Percentiles rank a stretch among this genome's conserved stretches.
Conservation (phyloP, 805 yeast species). For the Ogataea nitratoaversa region DNA sequence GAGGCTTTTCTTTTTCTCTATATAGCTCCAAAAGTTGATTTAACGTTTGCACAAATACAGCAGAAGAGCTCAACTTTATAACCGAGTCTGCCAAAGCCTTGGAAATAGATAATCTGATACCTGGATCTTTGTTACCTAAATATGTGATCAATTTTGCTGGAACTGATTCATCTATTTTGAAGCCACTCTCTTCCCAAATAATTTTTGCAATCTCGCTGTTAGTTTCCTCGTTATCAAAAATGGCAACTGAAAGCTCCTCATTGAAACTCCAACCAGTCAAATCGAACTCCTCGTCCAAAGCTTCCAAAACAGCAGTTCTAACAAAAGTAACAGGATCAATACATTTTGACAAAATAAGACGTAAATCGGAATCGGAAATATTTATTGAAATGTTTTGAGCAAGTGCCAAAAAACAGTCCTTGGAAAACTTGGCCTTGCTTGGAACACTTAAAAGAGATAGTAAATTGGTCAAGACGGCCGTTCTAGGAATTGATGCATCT, state of each 20-base stretch:
- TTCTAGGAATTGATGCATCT: slow-evolving; percentile 65
- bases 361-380: slow-evolving; percentile 52
- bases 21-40: slow-evolving; percentile 51
- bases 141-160: slow-evolving; percentile 45
- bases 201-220: slow-evolving; percentile 66
- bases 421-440: slow-evolving; percentile 72
- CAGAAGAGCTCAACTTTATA: slow-evolving; percentile 23
- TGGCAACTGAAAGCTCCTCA: slow-evolving; percentile 69
- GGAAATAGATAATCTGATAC: slow-evolving; percentile 71
- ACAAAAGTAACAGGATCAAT: slow-evolving; percentile 67
- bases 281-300: slow-evolving; percentile 78
- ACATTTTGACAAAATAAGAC: slow-evolving; percentile 50
- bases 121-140: slow-evolving; percentile 54
- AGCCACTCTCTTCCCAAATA: slow-evolving; percentile 78
- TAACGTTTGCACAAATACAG: slow-evolving; percentile 33
- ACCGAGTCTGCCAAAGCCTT: slow-evolving; percentile 62
- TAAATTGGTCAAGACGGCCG: slow-evolving; percentile 55
- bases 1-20: slow-evolving; percentile 58
- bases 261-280: slow-evolving; percentile 38
- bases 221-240: slow-evolving; percentile 65
- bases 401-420: slow-evolving; percentile 75
- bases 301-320: slow-evolving; percentile 75
- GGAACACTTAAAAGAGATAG: slow-evolving; percentile 68
- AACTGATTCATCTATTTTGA: slow-evolving; percentile 41
- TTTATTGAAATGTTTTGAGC: slow-evolving; percentile 72